Evolutionary conservation across 1,284 basidiomycete genomes (phyloP).

Genomic region (Ganoderma sp.): DNA sequence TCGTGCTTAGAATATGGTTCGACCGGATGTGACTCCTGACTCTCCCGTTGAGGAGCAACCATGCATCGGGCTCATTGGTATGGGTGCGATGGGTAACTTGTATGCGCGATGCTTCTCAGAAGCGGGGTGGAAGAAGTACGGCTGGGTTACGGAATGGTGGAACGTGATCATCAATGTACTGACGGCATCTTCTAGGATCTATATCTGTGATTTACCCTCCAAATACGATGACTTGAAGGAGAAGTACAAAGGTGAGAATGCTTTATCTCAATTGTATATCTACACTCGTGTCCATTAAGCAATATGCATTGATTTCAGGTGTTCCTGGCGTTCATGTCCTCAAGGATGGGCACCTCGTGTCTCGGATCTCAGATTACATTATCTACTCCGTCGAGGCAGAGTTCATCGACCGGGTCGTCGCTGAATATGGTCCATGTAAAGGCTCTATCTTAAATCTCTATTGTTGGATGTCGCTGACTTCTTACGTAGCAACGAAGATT

Average conservation of each 20-base stretch:
- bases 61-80: slow-evolving; percentile 85
- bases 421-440: slow-evolving; percentile 88
- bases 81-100: slow-evolving; percentile 96
- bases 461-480: slow-evolving; percentile 8
- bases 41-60: slow-evolving; percentile 66
- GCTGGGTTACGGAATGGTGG: slow-evolving; percentile 6
- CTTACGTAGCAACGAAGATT: slow-evolving; percentile 81
- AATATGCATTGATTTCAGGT: slow-evolving; percentile 39
- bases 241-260: slow-evolving; percentile 66
- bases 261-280: background rate
- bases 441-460: too few relatives aligned
- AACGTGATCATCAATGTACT: background rate
- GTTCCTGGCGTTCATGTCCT: slow-evolving; percentile 66
- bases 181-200: slow-evolving; percentile 61
- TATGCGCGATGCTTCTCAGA: slow-evolving; percentile 80
- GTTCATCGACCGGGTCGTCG: slow-evolving; percentile 83
- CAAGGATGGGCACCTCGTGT: slow-evolving; percentile 40
- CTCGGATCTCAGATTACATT: slow-evolving; percentile 41
- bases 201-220: slow-evolving; percentile 89
- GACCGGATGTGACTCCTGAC: slow-evolving; percentile 54
- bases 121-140: slow-evolving; percentile 87
- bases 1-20: slow-evolving; percentile 9
- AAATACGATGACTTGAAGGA: slow-evolving; percentile 71
- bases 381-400: slow-evolving; percentile 88
- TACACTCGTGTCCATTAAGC: background rate